Evolutionary conservation across 2,329 filamentous ascomycete genomes (phyloP), one percentile per base, ranked within the genome.

Genomic region (Didymella sp.): DNA sequence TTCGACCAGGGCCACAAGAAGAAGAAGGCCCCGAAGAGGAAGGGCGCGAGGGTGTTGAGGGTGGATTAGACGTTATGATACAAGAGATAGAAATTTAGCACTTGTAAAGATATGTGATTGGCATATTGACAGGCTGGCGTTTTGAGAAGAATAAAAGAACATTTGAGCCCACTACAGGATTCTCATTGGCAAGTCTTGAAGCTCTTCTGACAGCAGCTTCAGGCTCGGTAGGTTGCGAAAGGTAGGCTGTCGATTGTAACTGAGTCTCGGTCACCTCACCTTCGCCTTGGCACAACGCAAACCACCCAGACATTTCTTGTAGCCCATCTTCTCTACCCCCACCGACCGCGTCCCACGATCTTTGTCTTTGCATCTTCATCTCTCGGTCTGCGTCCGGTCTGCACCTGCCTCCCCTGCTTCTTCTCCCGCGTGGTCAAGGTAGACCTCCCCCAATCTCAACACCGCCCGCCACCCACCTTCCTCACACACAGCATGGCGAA

Each of bases 1-100:
- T 94, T 94, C 73, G 89, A 92, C 59, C 87, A 86, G 72, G 90
- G 90, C 33, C 87, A 89, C 77, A 93, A 92, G 85, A 92, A 90
- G 85, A 93, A 91, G 88, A 89, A 89, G 83, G 76, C 82, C 1
- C 77, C 78, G 31, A 93, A 90, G 82, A 88, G 88, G 78, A 86
- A 85, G 73, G 90, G 88, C n/a, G 81, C 89, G 38, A 85, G 89
- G 65, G 83, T 87, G 47, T 81, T 93, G 61, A 84, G 90, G 60
- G 85, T 91, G 58, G 90, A 93, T 69, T 93, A 87, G 73, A 67
- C 31, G 44, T 46, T 38, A 24, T 13, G 12, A 2, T 56, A 28
- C 28, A 53, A 60, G 47, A 63, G 64, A 66, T 61, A 65, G 56
- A 56, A 59, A 59, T 57, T 60, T 58, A 63, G 63, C 60, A 62